Evolutionary conservation across 306 rosid species (phyloP).

Genomic region (Cicer chorassanicum): DNA sequence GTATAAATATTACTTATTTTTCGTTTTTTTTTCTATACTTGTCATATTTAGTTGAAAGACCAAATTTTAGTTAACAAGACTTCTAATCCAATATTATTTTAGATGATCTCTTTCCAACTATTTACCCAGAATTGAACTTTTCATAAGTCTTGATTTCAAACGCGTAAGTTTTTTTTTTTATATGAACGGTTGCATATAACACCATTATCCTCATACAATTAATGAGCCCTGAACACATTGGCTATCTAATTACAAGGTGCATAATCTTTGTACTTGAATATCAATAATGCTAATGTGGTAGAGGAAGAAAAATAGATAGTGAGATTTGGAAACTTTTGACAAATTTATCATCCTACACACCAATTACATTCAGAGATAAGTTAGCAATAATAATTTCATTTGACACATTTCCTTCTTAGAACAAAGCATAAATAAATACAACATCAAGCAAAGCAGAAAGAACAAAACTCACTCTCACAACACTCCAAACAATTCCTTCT

Average conservation of each 20-base stretch:
- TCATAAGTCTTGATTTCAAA: too few species aligned
- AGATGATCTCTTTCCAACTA: too few species aligned
- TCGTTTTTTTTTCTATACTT: too few species aligned
- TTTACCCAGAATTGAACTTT: too few species aligned
- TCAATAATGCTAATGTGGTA: neutral
- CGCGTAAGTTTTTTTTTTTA: too few species aligned
- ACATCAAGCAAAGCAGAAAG: conserved; percentile 44
- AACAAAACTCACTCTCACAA: conserved; percentile 62
- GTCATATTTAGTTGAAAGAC: too few species aligned
- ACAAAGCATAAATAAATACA: conserved; percentile 43
- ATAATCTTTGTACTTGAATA: conserved; percentile 1
- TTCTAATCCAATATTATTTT: too few species aligned
- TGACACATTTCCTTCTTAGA: neutral
- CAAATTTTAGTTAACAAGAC: too few species aligned
- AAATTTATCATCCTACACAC: conserved; percentile 28
- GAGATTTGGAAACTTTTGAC: conserved; percentile 16
- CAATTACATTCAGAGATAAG: conserved; percentile 36
- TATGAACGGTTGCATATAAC: too few species aligned
- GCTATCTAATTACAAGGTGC: neutral
- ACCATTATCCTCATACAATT: neutral
- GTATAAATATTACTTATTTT: too few species aligned
- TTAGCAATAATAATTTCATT: conserved; percentile 22
- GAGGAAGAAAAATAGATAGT: neutral
- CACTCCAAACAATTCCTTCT: conserved; percentile 69
- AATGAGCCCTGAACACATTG: neutral